A percentile compares a stretch with the other conserved stretches of the same genome.
These are phyloP conservation scores for Phlyctochytrium planicorne DNA, from an alignment of 192 early-diverging fungal genomes.

Conservation along the genomic window DNA sequence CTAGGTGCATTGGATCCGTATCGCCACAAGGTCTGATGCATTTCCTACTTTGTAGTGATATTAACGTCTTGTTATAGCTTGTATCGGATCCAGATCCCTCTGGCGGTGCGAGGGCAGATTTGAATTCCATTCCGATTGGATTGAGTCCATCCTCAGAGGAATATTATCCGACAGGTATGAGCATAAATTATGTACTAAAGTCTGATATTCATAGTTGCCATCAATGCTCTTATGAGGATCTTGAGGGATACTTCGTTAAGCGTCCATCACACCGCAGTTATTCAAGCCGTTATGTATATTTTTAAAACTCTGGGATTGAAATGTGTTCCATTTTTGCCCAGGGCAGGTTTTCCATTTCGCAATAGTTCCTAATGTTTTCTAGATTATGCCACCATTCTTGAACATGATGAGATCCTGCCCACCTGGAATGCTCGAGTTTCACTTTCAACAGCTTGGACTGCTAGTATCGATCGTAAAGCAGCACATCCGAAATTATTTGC, in stretches of 20 bases:
- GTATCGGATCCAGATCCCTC: conserved; percentile 39
- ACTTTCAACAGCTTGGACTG: conserved; percentile 83
- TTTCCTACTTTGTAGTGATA: conserved; percentile 2
- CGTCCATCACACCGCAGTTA: conserved; percentile 79
- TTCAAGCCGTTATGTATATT: conserved; percentile 90
- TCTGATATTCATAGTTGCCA: conserved; percentile 88
- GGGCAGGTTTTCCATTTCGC: conserved; percentile 43
- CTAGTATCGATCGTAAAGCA: conserved; percentile 83
- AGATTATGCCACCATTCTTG: conserved; percentile 89
- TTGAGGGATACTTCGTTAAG: conserved; percentile 77
- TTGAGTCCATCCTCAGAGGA: conserved; percentile 81
- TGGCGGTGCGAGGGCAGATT: conserved; percentile 18
- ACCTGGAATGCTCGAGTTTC: conserved; percentile 76
- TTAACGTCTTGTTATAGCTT: conserved; percentile 31
- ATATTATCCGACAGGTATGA: conserved; percentile 75
- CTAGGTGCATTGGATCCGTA: conserved; percentile 96
- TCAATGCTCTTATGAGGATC: conserved; percentile 85
- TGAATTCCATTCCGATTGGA: conserved; percentile 48
- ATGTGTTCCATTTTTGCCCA: conserved; percentile 84
- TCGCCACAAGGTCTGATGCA: conserved; percentile 50
- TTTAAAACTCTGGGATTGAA: conserved; percentile 87
- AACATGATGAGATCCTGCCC: conserved; percentile 84
- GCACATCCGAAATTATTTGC: conserved; percentile 84
- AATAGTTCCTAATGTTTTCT: conserved; percentile 7
- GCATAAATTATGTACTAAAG: conserved; percentile 75